Percentiles rank a stretch among this genome's conserved stretches.
These are phyloP conservation scores for Berkeleyomyces basicola DNA, from an alignment of 2,329 filamentous ascomycete species.

Conservation along the genomic window DNA sequence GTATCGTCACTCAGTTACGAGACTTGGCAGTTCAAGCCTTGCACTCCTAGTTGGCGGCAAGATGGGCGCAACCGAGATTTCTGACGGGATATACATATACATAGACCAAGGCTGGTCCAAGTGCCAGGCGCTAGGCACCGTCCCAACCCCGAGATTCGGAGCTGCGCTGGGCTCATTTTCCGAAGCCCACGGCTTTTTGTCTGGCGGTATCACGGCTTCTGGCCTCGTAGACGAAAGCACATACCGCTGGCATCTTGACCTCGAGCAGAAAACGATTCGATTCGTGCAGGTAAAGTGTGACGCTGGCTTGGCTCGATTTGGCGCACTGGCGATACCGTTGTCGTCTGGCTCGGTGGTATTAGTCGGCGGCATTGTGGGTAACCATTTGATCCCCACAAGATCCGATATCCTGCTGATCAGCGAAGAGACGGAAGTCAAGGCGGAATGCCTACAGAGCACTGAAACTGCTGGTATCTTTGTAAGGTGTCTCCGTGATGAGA, in stretches of 20 bases:
- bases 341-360: slow-evolving; percentile 21
- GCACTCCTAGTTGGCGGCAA: slow-evolving; percentile 49
- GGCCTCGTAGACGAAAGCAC: slow-evolving; percentile 46
- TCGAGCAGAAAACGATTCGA: background rate
- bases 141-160: slow-evolving; percentile 19
- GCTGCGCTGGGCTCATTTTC: slow-evolving; percentile 26
- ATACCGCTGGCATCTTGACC: slow-evolving; percentile 43
- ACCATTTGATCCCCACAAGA: background rate
- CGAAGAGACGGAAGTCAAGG: background rate
- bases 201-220: slow-evolving; percentile 53
- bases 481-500: slow-evolving; percentile 1
- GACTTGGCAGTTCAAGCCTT: slow-evolving; percentile 30
- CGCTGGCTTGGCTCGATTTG: slow-evolving; percentile 2
- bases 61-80: slow-evolving; percentile 29
- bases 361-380: slow-evolving; percentile 4
- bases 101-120: slow-evolving; percentile 30
- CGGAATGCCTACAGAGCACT: background rate
- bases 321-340: slow-evolving; percentile 16
- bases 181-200: slow-evolving; percentile 38
- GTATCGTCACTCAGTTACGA: slow-evolving; percentile 56
- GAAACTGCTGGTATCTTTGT: background rate
- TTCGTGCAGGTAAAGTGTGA: background rate
- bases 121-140: slow-evolving; percentile 23
- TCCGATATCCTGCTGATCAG: slow-evolving; percentile 7
- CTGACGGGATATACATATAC: slow-evolving; percentile 38